Evolutionary conservation across 371 early-diverging fungal species (phyloP).

Genomic region (Zopfochytrium polystomum): DNA sequence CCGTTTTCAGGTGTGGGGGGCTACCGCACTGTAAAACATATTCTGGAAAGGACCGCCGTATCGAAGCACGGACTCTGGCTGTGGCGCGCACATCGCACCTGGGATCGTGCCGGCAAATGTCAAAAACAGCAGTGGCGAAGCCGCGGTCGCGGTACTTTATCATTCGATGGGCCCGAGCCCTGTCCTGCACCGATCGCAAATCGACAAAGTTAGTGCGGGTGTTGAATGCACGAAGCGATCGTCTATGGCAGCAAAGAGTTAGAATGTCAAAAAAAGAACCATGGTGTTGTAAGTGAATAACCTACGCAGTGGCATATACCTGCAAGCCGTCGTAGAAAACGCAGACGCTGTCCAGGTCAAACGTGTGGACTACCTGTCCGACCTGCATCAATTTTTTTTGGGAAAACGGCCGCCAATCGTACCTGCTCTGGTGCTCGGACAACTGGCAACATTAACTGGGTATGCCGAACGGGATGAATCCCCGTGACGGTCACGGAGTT

Average conservation of each 20-base stretch:
- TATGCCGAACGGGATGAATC: slow-evolving; percentile 24
- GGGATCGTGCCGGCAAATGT: slow-evolving; percentile 13
- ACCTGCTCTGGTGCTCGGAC: slow-evolving; percentile 27
- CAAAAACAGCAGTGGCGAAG: slow-evolving; percentile 18
- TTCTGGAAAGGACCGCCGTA: slow-evolving; percentile 14
- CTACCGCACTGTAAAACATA: too few relatives aligned
- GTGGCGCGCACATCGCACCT: slow-evolving; percentile 19
- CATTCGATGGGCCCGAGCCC: slow-evolving; percentile 11
- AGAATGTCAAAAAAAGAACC: too few relatives aligned
- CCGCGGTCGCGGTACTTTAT: slow-evolving; percentile 9
- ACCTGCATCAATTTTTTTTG: too few relatives aligned
- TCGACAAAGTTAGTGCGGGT: slow-evolving; percentile 24
- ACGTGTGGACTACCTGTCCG: slow-evolving; percentile 19
- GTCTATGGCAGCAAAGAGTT: too few relatives aligned
- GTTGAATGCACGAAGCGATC: slow-evolving; percentile 19
- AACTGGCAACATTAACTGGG: slow-evolving; percentile 29
- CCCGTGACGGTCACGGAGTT: slow-evolving; percentile 29
- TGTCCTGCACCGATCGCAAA: not conserved
- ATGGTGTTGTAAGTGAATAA: too few relatives aligned
- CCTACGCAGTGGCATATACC: slow-evolving; percentile 31
- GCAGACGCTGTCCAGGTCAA: slow-evolving; percentile 31
- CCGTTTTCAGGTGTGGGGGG: too few relatives aligned
- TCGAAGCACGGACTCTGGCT: not conserved
- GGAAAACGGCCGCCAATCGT: too few relatives aligned
- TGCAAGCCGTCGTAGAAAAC: slow-evolving; percentile 29